Evolutionary conservation across 495 filamentous ascomycete genomes (phyloP), one percentile per base, ranked within the genome.

Genomic region (Hyphodiscus hymeniophilus): DNA sequence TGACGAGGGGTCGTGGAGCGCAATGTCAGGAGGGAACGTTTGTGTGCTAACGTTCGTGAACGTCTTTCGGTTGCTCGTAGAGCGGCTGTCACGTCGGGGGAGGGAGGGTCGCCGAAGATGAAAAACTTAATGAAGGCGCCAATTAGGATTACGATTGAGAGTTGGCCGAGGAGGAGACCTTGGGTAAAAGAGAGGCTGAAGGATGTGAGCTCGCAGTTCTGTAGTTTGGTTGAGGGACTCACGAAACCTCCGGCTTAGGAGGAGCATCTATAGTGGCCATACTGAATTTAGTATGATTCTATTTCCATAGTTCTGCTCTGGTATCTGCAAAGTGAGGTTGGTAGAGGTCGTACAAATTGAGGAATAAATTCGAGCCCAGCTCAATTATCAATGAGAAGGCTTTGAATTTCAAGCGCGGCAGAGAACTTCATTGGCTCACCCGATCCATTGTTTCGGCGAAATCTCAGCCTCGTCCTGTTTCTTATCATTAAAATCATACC

Each of bases 61-160:
- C 77, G 74, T 36, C 81, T 79, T 52, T 85, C 79, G 38, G 85
- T 76, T 20, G 85, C 84, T 40, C 83, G 81, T 36, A 75, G 63
- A 5, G 81, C 63, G 10, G 81, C 80, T 2, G 80, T 77, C 24
- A 84, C 80, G 36, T 92, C 89, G 33, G 88, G 76, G 1, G 83
- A 84, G 0, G 91, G 88, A 22, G 87, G 76, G 60, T 98, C 91
- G 58, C 92, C 92, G 58, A 98, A 97, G 65, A 98, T 95, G 80
- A 98, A 98, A 78, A 95, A 98, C 66, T 94, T 95, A 66, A 98
- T 98, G 71, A 98, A 98, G 54, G 82, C 84, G 41, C 87, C 87
- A 50, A 97, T 79, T 46, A 97, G 68, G 22, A 97, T 70, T 3
- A 95, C 84, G 23, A 98, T 82, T 24, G 88, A 92, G 47, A 97